Base-by-base conservation (phyloP, 2,329 filamentous ascomycete genomes). In the Helotiales sp. region DNA sequence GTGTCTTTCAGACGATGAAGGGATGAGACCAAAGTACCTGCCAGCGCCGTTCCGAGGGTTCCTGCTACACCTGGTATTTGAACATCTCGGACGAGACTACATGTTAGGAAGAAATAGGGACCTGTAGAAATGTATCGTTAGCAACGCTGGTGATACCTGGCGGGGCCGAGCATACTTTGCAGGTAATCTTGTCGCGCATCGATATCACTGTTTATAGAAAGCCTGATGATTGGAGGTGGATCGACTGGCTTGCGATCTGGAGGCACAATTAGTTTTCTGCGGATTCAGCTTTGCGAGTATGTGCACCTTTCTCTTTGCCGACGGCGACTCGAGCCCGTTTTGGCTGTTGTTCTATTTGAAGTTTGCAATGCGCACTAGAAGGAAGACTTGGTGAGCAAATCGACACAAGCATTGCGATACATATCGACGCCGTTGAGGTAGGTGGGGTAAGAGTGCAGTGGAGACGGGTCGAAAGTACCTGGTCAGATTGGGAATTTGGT, bases 171-270 rank as follows among this genome's bases (percentile, higher is more conserved):
- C 84, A 71, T 79, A 89, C 84, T 89, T 77, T 73, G 83, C 47
- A 82, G 72, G 56, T 76, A 80, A 60, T 77, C 74, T 48, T 78
- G 76, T 54, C 74, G 70, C 2, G 77, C 77, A 58, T 84, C 80
- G 51, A 73, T 73, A 49, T 74, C 72, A 31, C 71, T 67, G 55
- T 74, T 75, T 55, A 81, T 76, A 54, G 82, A 72, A 47, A 96
- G 80, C 74, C 93, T 86, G 46, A 96, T 78, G 66, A 96, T 90
- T 40, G 91, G 91, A 12, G 91, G 91, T 52, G 93, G 91, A 71
- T 96, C 91, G 68, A 96, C 85, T 7, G 91, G 90, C 73, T 96
- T 96, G 65, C 91, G 87, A 69, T 90, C 89, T 90, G 50, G 56
- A 29, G 17, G 13, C n/a, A 12, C 12, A 10, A 22, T 8, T 17